Base-by-base conservation (phyloP, 345 rosid species). In the Eucalyptus leucophloia region DNA sequence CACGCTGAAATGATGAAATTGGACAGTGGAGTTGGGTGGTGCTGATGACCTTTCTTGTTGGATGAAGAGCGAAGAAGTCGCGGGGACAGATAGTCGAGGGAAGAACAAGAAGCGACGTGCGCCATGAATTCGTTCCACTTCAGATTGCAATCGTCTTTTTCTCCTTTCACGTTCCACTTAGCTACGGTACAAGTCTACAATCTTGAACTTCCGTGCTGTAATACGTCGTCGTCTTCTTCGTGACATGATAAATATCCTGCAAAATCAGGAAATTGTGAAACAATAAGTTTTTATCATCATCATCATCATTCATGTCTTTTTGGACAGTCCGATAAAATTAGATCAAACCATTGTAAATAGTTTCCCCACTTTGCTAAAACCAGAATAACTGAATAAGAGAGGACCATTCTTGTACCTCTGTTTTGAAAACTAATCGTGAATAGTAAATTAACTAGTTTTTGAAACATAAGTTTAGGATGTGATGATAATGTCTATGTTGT, bases 81-180 rank as follows among this genome's bases (percentile, higher is more conserved):
- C 13, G n/a, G 92, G 3, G 92, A 92, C 90, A 90, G 37, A 91
- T 89, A 87, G 26, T 90, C 5, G 91, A 93, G 90, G 32, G 94
- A 94, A 72, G 95, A 89, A 90, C 93, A 90, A 83, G 93, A 93
- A 69, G 97, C 98, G 44, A 23, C 28, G 85, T 8, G 12, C 47
- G 85, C 85, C 85, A 77, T 77, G 85, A 77, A 40, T 77, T 77
- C 42, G 85, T 40, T 12, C 85, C 47, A 8, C 85, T 77, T 40
- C 85, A 23, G 85, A 77, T 77, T 77, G 47, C 30, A 7, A 8
- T 53, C 4, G 0, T 23, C 3, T 40, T 77, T 21, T 23, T 77
- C 26, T 6, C 28, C 47, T 37, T 37, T 77, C 7, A 11, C 0
- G 83, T 7, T 23, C 85, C 85, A 0, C 47, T 10, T 40, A 4